Conservation (phyloP, 345 rosid species). For the Syzygium aromaticum region DNA sequence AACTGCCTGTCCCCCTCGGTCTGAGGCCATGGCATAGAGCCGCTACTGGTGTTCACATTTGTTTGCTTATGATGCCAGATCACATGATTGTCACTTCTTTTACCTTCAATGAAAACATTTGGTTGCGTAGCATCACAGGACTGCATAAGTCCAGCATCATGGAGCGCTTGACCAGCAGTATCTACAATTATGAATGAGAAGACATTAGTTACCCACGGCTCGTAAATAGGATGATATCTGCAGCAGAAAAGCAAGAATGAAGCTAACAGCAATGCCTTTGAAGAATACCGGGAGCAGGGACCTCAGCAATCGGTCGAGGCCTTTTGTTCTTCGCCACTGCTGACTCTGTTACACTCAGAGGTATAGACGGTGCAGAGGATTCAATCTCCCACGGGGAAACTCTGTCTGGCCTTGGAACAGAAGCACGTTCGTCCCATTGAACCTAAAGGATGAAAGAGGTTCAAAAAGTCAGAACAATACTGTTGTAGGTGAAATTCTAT, state of each 20-base stretch:
- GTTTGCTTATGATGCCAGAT: slow-evolving; percentile 38
- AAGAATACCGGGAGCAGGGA: slow-evolving; percentile 18
- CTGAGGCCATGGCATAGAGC: slow-evolving; percentile 25
- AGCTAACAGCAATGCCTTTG: slow-evolving; percentile 4
- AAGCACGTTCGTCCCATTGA: slow-evolving; percentile 95
- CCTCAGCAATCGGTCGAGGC: slow-evolving; percentile 44
- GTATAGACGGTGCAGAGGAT: slow-evolving; percentile 42
- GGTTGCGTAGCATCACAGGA: slow-evolving; percentile 39
- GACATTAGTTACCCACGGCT: not conserved
- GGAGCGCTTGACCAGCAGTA: slow-evolving; percentile 33
- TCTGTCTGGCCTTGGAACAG: slow-evolving; percentile 64
- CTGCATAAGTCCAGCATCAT: slow-evolving; percentile 44
- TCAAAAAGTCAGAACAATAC: not conserved
- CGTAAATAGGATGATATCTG: not conserved
- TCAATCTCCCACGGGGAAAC: slow-evolving; percentile 99
- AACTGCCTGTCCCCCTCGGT: slow-evolving; percentile 40
- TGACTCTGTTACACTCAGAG: slow-evolving; percentile 31
- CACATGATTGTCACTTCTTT: slow-evolving; percentile 27
- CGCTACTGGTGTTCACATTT: slow-evolving; percentile 23
- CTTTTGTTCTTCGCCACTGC: slow-evolving; percentile 51
- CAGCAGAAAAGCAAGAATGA: not conserved
- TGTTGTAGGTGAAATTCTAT: not conserved
- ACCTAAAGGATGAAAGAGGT: slow-evolving; percentile 28
- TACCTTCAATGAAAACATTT: slow-evolving; percentile 31
- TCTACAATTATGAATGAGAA: not conserved